phyloP scores from a whole-genome alignment of 306 rosid genomes.

The Arachis stenosperma region DNA sequence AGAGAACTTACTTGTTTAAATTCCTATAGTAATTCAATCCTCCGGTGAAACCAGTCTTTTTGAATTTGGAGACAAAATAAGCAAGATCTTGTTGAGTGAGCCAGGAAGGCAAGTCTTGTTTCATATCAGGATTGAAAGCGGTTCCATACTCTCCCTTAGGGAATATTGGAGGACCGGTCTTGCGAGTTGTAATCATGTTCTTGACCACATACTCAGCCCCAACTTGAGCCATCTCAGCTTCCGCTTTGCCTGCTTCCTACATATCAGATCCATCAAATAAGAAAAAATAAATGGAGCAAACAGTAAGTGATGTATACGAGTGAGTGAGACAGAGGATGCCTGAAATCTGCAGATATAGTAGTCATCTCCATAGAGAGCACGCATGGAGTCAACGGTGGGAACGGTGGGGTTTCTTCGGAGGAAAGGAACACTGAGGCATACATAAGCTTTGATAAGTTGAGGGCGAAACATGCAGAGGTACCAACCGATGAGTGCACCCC shows the following conservation, averaged over 20 bases:
- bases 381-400: constrained; percentile 29
- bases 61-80: constrained; percentile 46
- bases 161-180: constrained; percentile 43
- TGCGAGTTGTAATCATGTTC: constrained; percentile 38
- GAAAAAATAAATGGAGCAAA: no score
- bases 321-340: constrained; percentile 17
- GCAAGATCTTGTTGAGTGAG: constrained; percentile 50
- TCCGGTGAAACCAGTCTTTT: constrained; percentile 54
- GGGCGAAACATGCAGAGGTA: constrained; percentile 49
- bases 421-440: constrained; percentile 45
- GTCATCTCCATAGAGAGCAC: constrained; percentile 40
- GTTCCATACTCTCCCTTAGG: constrained; percentile 44
- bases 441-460: constrained; percentile 42
- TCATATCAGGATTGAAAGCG: constrained; percentile 27
- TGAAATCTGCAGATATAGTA: constrained; percentile 50
- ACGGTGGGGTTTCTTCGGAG: constrained; percentile 22
- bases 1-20: constrained; percentile 25
- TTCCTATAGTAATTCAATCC: constrained; percentile 54
- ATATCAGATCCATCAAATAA: no score
- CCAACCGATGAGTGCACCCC: constrained; percentile 55
- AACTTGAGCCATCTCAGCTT: constrained; percentile 34
- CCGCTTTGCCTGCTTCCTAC: constrained; percentile 36
- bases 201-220: constrained; percentile 35
- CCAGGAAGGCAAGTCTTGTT: constrained; percentile 32
- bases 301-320: no score